A percentile compares a stretch with the other conserved stretches of the same genome.
phyloP scores from a whole-genome alignment of 2,329 filamentous ascomycete genomes.

The Fusarium praegraminearum region DNA sequence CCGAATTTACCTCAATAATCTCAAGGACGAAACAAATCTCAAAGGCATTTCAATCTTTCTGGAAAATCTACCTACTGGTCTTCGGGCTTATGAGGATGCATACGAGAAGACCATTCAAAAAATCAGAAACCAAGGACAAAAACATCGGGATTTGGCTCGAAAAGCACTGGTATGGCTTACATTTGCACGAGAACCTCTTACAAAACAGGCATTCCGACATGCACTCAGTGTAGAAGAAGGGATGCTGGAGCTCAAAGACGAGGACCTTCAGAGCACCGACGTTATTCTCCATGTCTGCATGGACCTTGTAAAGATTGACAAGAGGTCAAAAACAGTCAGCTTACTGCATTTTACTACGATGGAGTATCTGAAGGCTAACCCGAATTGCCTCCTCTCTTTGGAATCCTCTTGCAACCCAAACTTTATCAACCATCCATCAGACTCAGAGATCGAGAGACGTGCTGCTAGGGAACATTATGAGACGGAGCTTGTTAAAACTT shows the following conservation, averaged over 20 bases:
- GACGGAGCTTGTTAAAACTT: not conserved
- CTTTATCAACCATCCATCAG: not conserved
- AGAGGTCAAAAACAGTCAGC: rapidly evolving
- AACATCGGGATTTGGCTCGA: rapidly evolving
- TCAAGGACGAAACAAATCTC: not conserved
- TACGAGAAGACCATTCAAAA: not conserved
- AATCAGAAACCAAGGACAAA: not conserved
- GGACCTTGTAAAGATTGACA: not conserved
- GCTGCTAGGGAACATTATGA: not conserved
- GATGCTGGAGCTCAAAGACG: not conserved
- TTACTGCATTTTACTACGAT: not conserved
- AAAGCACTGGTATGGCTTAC: not conserved
- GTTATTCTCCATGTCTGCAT: not conserved
- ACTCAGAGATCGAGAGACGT: not conserved
- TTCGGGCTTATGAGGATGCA: not conserved
- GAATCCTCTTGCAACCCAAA: rapidly evolving
- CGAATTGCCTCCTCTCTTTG: not conserved
- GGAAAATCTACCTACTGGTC: not conserved
- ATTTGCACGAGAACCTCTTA: not conserved
- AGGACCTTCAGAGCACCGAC: not conserved
- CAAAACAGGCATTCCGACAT: rapidly evolving
- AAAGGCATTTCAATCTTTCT: not conserved
- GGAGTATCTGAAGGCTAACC: not conserved
- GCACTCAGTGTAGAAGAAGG: not conserved
- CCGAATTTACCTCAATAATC: not conserved